Evolutionary conservation across 306 rosid genomes (phyloP).

Genomic region (Benincasa hispida): DNA sequence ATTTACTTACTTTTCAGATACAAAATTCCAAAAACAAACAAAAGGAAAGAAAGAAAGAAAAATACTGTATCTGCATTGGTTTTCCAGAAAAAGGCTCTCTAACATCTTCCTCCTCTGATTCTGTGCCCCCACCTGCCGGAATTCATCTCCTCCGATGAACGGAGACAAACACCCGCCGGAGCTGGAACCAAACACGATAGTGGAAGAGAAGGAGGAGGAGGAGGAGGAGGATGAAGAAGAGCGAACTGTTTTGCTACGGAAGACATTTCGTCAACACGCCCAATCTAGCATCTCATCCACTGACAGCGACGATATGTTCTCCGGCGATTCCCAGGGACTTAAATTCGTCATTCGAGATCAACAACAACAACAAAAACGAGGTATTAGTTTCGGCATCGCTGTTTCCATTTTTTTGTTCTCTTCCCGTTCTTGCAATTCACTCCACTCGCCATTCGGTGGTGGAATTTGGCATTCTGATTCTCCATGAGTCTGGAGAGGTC

Average conservation of each 20-base stretch:
- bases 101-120: background rate
- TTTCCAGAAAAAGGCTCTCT: background rate
- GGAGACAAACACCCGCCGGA: background rate
- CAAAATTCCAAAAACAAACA: background rate
- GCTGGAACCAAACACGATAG: background rate
- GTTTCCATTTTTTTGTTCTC: background rate
- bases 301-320: constrained; percentile 2
- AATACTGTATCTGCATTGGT: background rate
- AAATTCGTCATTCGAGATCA: background rate
- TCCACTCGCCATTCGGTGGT: background rate
- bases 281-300: background rate
- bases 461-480: background rate
- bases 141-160: background rate
- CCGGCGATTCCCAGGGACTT: background rate
- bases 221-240: background rate
- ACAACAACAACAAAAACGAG: background rate
- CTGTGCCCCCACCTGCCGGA: background rate
- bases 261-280: background rate
- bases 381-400: background rate
- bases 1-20: background rate
- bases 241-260: background rate
- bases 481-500: background rate
- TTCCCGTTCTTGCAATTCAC: background rate
- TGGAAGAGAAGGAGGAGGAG: background rate
- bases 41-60: background rate